Conservation (phyloP, 371 early-diverging fungal species). For the Gilbertella persicaria region DNA sequence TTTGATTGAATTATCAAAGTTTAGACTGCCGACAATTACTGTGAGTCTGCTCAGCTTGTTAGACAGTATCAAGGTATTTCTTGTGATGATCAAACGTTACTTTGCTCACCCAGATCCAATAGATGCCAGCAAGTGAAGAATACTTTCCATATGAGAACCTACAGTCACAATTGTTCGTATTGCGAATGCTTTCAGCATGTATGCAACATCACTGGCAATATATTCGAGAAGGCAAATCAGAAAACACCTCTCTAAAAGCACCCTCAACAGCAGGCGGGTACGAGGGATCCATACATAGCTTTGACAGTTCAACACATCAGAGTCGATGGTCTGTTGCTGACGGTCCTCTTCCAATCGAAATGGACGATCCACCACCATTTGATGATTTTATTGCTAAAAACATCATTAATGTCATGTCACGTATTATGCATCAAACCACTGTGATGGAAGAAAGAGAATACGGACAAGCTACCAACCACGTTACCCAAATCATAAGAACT, state of each 20-base stretch:
- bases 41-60: slow-evolving; percentile 54
- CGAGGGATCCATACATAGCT: slow-evolving; percentile 26
- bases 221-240: slow-evolving; percentile 42
- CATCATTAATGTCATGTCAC: slow-evolving; percentile 61
- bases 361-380: slow-evolving; percentile 76
- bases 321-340: slow-evolving; percentile 28
- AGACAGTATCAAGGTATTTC: slow-evolving; percentile 63
- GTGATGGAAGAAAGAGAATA: slow-evolving; percentile 45
- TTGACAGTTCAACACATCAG: slow-evolving; percentile 24
- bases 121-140: slow-evolving; percentile 54
- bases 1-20: slow-evolving; percentile 67
- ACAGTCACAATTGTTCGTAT: slow-evolving; percentile 75
- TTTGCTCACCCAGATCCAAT: too few relatives aligned
- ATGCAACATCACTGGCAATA: slow-evolving; percentile 75
- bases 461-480: slow-evolving; percentile 35
- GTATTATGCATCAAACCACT: slow-evolving; percentile 65
- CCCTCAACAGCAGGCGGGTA: slow-evolving; percentile 18
- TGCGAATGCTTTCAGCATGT: slow-evolving; percentile 73
- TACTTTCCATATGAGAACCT: slow-evolving; percentile 59
- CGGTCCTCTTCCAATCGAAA: slow-evolving; percentile 22
- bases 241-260: slow-evolving; percentile 26
- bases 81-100: neutral
- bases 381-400: slow-evolving; percentile 72
- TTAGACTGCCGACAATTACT: slow-evolving; percentile 61
- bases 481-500: slow-evolving; percentile 55